Evolutionary conservation across 768 basidiomycete species (phyloP), one percentile per base, ranked within the genome.

Genomic region (Boletus sensibilis): DNA sequence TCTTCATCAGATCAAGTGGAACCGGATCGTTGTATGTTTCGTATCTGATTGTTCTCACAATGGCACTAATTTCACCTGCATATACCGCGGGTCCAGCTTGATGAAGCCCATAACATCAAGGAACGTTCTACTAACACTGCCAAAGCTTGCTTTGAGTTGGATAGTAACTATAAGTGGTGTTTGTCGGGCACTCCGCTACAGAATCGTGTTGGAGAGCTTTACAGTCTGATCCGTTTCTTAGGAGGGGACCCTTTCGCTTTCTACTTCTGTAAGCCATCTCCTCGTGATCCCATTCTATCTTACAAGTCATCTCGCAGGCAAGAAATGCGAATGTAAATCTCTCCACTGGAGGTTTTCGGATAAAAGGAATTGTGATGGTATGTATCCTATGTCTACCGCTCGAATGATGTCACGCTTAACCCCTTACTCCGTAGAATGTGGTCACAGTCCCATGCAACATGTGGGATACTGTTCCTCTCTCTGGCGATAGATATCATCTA

Each of bases 91-190:
- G 21, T 45, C 16, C 57, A 92, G 89, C 82, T 97, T 42, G 94
- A 98, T 62, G 94, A 97, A 76, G 96, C 95, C 6, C 96, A 98
- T 73, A 98, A 95, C 69, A 98, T 98, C 77, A 98, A 98, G 67
- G 96, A 98, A 68, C 85, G 96, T 4, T 75, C 85, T 4, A 94
- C 92, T 1, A 98, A 96, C 68, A 98, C 96, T 0, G 95, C 96
- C 1, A 98, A 96, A 72, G 95, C 94, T n/a, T 83, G 93, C 0
- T 99, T 99, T 69, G 90, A 94, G 53, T 78, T 99, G 12, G 73
- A 87, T 61, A 83, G 88, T 52, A 82, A 82, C 47, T 92, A 83
- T 62, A 85, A 84, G 57, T 99, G 97, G 97, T 99, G 97, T 74
- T 78, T 99, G 29, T 97, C 94, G 33, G 95, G 95, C 6, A 98